phyloP scores from a whole-genome alignment of 2,329 filamentous ascomycete genomes.

The Tolypocladium nubicola region DNA sequence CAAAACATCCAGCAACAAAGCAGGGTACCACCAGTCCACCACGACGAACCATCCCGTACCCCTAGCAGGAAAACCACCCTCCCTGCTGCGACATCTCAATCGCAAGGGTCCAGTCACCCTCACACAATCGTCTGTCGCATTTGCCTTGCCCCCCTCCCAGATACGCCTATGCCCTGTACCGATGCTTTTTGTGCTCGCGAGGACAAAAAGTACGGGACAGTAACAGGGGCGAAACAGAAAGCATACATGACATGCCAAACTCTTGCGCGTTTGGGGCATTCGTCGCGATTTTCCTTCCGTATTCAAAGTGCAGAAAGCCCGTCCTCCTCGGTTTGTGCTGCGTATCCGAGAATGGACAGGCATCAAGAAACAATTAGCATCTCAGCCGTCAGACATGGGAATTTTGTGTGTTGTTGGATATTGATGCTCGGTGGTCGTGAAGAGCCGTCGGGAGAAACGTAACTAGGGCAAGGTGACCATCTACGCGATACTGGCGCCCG shows the following conservation, averaged over 20 bases:
- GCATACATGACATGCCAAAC: not conserved
- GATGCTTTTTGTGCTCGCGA: not conserved
- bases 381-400: not conserved
- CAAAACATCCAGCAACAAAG: not conserved
- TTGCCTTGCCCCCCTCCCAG: not conserved
- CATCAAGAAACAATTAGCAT: not conserved
- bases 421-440: not conserved
- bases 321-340: not conserved
- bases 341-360: not conserved
- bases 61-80: not conserved
- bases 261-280: not conserved
- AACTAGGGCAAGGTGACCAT: not conserved
- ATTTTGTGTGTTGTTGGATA: not conserved
- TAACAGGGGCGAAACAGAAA: not conserved
- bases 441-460: not conserved
- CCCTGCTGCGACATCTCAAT: not conserved
- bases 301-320: conserved; percentile 3
- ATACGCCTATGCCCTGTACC: not conserved
- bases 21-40: not conserved
- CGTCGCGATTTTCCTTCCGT: conserved; percentile 3
- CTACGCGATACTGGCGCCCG: not conserved
- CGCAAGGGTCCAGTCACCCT: not conserved
- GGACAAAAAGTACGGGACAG: not conserved
- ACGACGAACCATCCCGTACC: not conserved
- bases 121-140: not conserved